Percentiles rank a stretch among this genome's conserved stretches.
phyloP scores from a whole-genome alignment of 371 early-diverging fungal species.

The Lichtheimia hyalospora region DNA sequence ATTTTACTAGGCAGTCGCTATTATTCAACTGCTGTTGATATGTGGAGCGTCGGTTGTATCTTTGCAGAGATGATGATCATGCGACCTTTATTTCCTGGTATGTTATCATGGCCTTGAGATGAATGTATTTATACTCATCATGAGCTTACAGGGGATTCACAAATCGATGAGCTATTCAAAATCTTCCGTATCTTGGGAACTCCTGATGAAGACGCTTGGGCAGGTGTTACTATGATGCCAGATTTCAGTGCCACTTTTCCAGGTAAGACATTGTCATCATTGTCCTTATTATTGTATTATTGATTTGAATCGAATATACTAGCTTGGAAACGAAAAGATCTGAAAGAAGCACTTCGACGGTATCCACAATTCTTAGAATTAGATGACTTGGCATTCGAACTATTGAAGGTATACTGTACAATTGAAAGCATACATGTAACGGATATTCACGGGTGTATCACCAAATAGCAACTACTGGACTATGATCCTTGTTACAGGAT shows the following conservation, averaged over 20 bases:
- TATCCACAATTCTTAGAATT: constrained; percentile 5
- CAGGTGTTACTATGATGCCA: constrained; percentile 76
- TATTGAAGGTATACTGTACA: constrained; percentile 3
- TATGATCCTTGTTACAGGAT: constrained; percentile 15
- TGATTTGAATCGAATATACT: too few species aligned
- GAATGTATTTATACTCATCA: not conserved
- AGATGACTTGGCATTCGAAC: constrained; percentile 9
- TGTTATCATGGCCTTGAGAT: not conserved
- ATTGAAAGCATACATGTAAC: not conserved
- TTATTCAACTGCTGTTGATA: constrained; percentile 74
- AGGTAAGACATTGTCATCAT: constrained; percentile 13
- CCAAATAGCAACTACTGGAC: constrained; percentile 9
- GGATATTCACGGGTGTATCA: not conserved
- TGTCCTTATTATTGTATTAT: too few species aligned
- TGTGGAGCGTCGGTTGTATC: constrained; percentile 85
- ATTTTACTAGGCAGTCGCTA: constrained; percentile 68
- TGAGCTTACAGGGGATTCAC: constrained; percentile 76
- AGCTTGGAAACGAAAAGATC: constrained; percentile 18
- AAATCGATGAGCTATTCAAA: constrained; percentile 95
- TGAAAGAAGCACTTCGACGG: constrained; percentile 6
- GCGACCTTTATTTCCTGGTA: constrained; percentile 85
- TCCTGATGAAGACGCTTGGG: constrained; percentile 87
- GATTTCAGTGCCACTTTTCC: constrained; percentile 78
- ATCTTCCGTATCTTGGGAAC: constrained; percentile 94
- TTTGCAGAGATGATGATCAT: constrained; percentile 91